A percentile compares a stretch with the other conserved stretches of the same genome.
These are phyloP conservation scores for Epichloe typhina DNA, from an alignment of 2,329 filamentous ascomycete genomes.

Conservation along the genomic window DNA sequence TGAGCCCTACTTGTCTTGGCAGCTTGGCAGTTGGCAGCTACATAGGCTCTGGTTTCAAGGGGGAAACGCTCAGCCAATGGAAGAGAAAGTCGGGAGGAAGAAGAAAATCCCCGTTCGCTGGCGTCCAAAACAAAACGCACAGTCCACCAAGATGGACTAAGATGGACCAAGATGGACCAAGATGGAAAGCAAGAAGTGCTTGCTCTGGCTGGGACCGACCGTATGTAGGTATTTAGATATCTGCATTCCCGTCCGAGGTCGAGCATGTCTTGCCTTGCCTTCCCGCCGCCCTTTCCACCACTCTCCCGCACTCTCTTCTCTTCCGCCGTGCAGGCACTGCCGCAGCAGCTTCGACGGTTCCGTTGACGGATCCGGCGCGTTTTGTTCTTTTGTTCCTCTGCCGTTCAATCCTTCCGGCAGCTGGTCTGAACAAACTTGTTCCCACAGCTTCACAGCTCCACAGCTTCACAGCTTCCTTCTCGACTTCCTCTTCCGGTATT, in stretches of 20 bases:
- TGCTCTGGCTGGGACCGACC: too few relatives aligned
- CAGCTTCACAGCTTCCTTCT: neutral
- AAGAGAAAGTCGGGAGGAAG: too few relatives aligned
- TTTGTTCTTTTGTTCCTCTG: slow-evolving; percentile 3
- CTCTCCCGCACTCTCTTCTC: slow-evolving; percentile 1
- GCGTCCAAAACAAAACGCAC: too few relatives aligned
- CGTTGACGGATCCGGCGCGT: slow-evolving; percentile 1
- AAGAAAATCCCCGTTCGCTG: too few relatives aligned
- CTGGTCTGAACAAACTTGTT: slow-evolving; percentile 10
- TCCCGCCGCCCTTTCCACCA: neutral
- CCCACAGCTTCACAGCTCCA: neutral
- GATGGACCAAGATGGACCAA: too few relatives aligned
- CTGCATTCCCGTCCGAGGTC: slow-evolving; percentile 7
- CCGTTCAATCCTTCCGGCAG: slow-evolving; percentile 22
- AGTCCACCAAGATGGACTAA: too few relatives aligned
- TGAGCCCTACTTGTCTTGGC: too few relatives aligned
- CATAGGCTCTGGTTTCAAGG: too few relatives aligned
- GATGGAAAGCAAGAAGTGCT: too few relatives aligned
- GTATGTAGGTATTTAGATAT: slow-evolving; percentile 9
- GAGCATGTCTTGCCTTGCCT: neutral
- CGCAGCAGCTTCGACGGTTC: neutral
- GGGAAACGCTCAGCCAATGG: too few relatives aligned
- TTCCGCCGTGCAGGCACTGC: slow-evolving; percentile 1
- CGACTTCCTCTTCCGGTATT: neutral
- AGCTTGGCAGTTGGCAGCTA: too few relatives aligned